phyloP scores from a whole-genome alignment of 2,329 filamentous ascomycete genomes.

The Trichoderma sp. region DNA sequence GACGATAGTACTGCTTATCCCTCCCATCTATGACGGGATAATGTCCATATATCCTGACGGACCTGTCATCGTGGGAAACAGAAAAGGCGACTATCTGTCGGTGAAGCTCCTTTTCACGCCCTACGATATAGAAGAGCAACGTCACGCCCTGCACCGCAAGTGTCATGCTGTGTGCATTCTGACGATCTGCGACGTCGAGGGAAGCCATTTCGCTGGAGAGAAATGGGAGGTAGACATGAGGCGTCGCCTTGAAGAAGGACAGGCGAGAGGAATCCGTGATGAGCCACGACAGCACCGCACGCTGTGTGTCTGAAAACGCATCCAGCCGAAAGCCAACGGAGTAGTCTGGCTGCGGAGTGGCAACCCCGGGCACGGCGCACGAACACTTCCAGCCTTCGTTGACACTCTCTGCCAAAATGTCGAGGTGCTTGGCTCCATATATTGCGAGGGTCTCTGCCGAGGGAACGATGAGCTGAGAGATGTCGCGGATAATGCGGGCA shows the following conservation, averaged over 20 bases:
- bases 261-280: slow-evolving; percentile 39
- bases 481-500: slow-evolving; percentile 43
- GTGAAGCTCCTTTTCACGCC: slow-evolving; percentile 43
- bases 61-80: slow-evolving; percentile 38
- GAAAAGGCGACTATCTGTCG: slow-evolving; percentile 49
- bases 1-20: slow-evolving; percentile 43
- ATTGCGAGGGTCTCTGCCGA: slow-evolving; percentile 43
- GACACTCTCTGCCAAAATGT: slow-evolving; percentile 44
- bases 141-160: slow-evolving; percentile 44
- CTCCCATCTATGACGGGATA: slow-evolving; percentile 44
- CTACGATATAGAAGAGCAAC: slow-evolving; percentile 44
- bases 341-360: slow-evolving; percentile 49
- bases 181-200: slow-evolving; percentile 44
- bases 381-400: slow-evolving; percentile 49
- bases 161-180: slow-evolving; percentile 48
- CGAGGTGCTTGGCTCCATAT: slow-evolving; percentile 37
- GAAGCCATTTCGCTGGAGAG: slow-evolving; percentile 49
- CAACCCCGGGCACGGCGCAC: slow-evolving; percentile 39
- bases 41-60: slow-evolving; percentile 46
- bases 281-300: slow-evolving; percentile 46
- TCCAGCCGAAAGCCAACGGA: slow-evolving; percentile 45
- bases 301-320: slow-evolving; percentile 43
- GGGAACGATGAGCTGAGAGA: slow-evolving; percentile 43
- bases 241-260: slow-evolving; percentile 50
- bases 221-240: slow-evolving; percentile 54